Evolutionary conservation across 2,329 filamentous ascomycete species (phyloP).

Genomic region (Cryphonectria japonica): DNA sequence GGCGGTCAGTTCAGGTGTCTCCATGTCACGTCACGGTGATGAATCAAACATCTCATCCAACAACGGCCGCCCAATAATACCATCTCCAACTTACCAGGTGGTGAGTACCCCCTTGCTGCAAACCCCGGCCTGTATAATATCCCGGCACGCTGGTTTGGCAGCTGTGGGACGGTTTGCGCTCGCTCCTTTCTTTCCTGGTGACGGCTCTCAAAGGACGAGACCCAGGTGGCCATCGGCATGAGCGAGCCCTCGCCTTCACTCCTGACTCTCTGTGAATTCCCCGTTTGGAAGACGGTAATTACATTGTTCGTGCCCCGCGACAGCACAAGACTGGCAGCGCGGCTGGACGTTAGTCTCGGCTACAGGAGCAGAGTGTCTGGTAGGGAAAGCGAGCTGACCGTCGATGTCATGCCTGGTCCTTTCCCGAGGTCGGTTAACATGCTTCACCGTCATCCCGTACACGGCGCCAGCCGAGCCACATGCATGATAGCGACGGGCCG

Average conservation of each 20-base stretch:
- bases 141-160: background rate
- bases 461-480: background rate
- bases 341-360: background rate
- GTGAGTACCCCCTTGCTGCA: background rate
- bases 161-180: background rate
- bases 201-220: background rate
- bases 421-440: background rate
- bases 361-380: background rate
- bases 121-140: slow-evolving; percentile 1
- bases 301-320: background rate
- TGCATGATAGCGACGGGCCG: background rate
- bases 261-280: background rate
- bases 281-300: background rate
- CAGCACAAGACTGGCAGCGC: background rate
- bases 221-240: background rate
- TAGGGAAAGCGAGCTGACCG: background rate
- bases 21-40: slow-evolving; percentile 1
- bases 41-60: background rate
- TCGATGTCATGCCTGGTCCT: background rate
- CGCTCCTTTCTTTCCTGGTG: background rate
- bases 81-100: background rate
- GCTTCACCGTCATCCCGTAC: background rate
- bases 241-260: background rate
- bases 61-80: background rate
- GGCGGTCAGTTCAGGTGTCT: background rate